Conservation (phyloP, 2,329 filamentous ascomycete species). For the Fusarium beomiforme region DNA sequence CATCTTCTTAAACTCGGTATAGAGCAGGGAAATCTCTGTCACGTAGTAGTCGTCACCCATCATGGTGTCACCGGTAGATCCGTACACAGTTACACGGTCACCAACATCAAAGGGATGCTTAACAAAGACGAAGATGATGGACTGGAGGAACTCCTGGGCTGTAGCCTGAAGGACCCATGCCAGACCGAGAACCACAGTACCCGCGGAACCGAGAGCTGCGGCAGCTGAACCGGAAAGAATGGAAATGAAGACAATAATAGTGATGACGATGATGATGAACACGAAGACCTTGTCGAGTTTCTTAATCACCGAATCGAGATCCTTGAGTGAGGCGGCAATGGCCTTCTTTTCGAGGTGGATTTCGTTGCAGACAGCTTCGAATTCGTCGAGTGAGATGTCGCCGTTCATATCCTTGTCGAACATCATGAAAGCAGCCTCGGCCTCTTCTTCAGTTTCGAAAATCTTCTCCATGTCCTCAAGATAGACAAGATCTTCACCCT, state of each 20-base stretch:
- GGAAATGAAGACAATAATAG: constrained; percentile 86
- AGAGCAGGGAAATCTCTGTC: constrained; percentile 90
- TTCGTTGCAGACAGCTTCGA: constrained; percentile 92
- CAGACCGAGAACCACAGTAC: constrained; percentile 86
- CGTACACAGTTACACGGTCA: constrained; percentile 91
- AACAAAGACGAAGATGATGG: constrained; percentile 93
- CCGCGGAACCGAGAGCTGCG: constrained; percentile 87
- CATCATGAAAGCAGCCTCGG: constrained; percentile 87
- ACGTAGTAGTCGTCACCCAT: constrained; percentile 95
- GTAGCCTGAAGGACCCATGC: constrained; percentile 94
- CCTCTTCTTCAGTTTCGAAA: constrained; percentile 85
- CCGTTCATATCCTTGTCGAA: constrained; percentile 98
- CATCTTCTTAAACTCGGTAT: constrained; percentile 99
- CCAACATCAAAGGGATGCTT: constrained; percentile 98
- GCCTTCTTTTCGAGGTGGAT: constrained; percentile 95
- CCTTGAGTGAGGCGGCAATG: constrained; percentile 93
- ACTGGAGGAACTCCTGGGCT: constrained; percentile 93
- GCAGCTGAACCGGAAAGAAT: constrained; percentile 92
- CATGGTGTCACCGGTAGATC: constrained; percentile 81
- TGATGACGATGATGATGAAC: constrained; percentile 84
- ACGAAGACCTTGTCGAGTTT: constrained; percentile 91
- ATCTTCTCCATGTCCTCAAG: constrained; percentile 81
- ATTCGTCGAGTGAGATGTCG: constrained; percentile 94
- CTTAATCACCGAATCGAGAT: constrained; percentile 90
- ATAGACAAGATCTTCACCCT: constrained; percentile 78